phyloP scores from a whole-genome alignment of 805 yeast species.

The baker's yeast (Saccharomyces cerevisiae) region DNA sequence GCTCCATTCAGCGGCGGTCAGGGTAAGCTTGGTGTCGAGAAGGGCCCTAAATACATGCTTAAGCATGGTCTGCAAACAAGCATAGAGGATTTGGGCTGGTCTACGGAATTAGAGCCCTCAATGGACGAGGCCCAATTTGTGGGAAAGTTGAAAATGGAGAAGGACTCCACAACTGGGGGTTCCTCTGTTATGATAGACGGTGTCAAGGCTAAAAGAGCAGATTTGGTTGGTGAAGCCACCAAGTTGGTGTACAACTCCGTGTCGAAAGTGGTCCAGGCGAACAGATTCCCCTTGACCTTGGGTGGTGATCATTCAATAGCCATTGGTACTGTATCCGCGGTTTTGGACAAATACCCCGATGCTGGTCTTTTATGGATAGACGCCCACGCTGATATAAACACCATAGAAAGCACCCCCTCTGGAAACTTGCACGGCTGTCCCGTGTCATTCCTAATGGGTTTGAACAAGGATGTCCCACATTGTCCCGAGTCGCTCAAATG shows the following conservation, averaged over 20 bases:
- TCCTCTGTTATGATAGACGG: slow-evolving; percentile 10
- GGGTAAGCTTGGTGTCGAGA: slow-evolving; percentile 86
- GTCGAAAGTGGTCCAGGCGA: slow-evolving; percentile 38
- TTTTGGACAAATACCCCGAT: slow-evolving; percentile 69
- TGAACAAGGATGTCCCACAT: slow-evolving; percentile 45
- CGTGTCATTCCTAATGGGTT: slow-evolving; percentile 80
- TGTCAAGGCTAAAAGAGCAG: slow-evolving; percentile 59
- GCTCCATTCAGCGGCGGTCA: slow-evolving; percentile 98
- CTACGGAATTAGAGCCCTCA: slow-evolving; percentile 44
- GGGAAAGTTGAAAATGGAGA: slow-evolving; percentile 28
- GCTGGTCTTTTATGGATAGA: slow-evolving; percentile 93
- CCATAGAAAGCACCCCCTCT: slow-evolving; percentile 70
- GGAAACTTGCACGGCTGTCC: slow-evolving; percentile 98
- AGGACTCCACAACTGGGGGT: slow-evolving; percentile 42
- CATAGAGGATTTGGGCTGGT: slow-evolving; percentile 67
- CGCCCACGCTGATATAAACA: slow-evolving; percentile 96
- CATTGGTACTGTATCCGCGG: slow-evolving; percentile 84
- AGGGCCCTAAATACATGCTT: slow-evolving; percentile 78
- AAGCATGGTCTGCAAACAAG: slow-evolving; percentile 62
- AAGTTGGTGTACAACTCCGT: slow-evolving; percentile 56
- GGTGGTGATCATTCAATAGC: slow-evolving; percentile 98
- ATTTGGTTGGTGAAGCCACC: slow-evolving; percentile 68
- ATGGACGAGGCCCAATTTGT: slow-evolving; percentile 42
- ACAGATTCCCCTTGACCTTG: slow-evolving; percentile 65
- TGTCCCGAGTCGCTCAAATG: slow-evolving; percentile 67